phyloP scores from a whole-genome alignment of 345 rosid genomes.

The Hibiscus trionum region DNA sequence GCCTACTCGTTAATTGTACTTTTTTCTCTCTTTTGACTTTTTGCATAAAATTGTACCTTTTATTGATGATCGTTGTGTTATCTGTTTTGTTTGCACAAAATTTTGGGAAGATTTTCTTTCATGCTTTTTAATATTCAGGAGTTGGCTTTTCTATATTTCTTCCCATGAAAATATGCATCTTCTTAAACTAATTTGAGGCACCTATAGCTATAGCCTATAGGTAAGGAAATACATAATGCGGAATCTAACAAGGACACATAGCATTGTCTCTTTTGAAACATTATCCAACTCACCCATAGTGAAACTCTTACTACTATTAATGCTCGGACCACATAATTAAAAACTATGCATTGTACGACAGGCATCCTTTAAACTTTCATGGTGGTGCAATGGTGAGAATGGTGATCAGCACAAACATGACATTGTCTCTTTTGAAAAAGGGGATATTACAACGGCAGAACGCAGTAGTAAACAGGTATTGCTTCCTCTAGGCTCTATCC shows the following conservation, averaged over 20 bases:
- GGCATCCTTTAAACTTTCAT: conserved; percentile 97
- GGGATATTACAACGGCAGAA: conserved; percentile 80
- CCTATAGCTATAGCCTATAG: not conserved
- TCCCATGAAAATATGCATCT: not conserved
- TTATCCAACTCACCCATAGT: not conserved
- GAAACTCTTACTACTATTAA: not conserved
- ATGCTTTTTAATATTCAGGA: not conserved
- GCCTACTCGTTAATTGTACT: not conserved
- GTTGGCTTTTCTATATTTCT: not conserved
- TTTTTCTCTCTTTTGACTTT: not conserved
- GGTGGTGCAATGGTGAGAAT: conserved; percentile 81
- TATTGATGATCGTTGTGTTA: not conserved
- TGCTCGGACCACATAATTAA: conserved; percentile 8
- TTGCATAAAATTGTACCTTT: not conserved
- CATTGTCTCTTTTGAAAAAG: conserved; percentile 90
- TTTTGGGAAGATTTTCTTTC: not conserved
- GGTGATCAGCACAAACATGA: conserved; percentile 93
- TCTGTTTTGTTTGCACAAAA: not conserved
- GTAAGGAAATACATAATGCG: not conserved
- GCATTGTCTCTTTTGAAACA: not conserved
- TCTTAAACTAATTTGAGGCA: not conserved
- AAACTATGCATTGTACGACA: conserved; percentile 29
- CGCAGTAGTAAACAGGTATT: conserved; percentile 93
- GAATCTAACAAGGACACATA: not conserved
- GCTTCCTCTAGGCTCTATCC: not conserved